Evolutionary conservation across 202 grass and related monocot species (phyloP).

Genomic region (Cymbopogon flexuosus): DNA sequence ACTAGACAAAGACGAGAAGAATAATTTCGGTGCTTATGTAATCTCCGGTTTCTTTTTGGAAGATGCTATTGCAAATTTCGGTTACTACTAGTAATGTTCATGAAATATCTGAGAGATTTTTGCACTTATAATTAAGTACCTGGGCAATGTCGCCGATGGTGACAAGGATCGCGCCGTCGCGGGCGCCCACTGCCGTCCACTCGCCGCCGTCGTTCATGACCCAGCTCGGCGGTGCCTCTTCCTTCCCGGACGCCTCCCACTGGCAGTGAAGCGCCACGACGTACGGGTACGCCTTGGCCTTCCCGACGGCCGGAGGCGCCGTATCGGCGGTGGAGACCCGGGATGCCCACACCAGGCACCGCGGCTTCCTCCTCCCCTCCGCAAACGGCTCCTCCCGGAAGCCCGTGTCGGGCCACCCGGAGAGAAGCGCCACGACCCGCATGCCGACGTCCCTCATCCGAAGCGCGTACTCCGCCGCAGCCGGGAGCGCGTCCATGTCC

Average conservation of each 20-base stretch:
- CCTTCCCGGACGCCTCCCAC: conserved; percentile 15
- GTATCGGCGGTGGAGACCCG: conserved; percentile 27
- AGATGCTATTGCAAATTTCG: background rate
- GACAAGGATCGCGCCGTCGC: conserved; percentile 44
- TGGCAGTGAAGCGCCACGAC: conserved; percentile 45
- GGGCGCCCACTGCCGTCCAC: conserved; percentile 28
- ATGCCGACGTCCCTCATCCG: conserved; percentile 41
- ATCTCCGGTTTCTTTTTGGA: background rate
- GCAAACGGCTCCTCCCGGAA: conserved; percentile 46
- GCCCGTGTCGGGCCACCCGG: conserved; percentile 15
- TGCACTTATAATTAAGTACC: conserved; percentile 32
- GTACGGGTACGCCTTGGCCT: conserved; percentile 57
- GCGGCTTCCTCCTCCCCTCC: conserved; percentile 45
- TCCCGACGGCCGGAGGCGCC: conserved; percentile 15
- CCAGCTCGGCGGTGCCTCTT: conserved; percentile 32
- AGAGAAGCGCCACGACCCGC: conserved; percentile 33
- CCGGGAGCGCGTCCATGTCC: conserved; percentile 27
- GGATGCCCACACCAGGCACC: conserved; percentile 56
- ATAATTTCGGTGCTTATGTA: background rate
- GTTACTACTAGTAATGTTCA: background rate
- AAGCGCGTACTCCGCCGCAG: conserved; percentile 37
- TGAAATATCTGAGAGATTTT: background rate
- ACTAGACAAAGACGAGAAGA: too few relatives aligned
- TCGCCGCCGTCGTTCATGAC: conserved; percentile 40
- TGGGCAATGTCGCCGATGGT: conserved; percentile 63